Evolutionary conservation across 768 basidiomycete genomes (phyloP), one percentile per base, ranked within the genome.

Genomic region (Sutorius australiensis): DNA sequence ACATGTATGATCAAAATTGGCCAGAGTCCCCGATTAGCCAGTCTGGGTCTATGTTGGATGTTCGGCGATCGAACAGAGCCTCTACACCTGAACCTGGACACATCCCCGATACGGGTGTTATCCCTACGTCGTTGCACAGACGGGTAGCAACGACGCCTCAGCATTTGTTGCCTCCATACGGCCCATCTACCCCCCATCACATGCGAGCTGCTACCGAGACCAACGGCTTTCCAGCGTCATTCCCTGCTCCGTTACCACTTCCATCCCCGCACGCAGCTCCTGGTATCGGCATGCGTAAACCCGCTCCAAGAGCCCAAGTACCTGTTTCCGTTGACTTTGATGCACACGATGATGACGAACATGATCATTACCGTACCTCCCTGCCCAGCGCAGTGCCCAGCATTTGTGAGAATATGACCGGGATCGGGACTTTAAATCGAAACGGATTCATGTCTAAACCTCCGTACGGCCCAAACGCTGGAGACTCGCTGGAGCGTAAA

Each of bases 391-490:
- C 75, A 13, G 74, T 86, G 28, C 75, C 80, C 19, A 75, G 70
- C 42, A 73, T 67, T 41, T 75, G 69, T 32, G 79, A 80, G 53
- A 77, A 87, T 58, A 83, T 87, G 81, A 87, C 85, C 12, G 86
- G 86, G 12, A 58, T 88, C 28, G 86, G 86, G 30, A 69, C 75
- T 6, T 64, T 63, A 33, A 60, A 59, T 54, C 66, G 70, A 27
- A 56, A 51, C 46, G 61, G 54, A 56, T 61, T 68, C 44, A 24
- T 57, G 31, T 57, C 68, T 27, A 70, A 60, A 55, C 31, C 38
- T n/a, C 31, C 13, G 33, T 47, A 56, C 54, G 41, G 60, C 32
- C 33, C 46, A 8, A 55, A 50, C 27, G 41, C 53, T 43, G 55
- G 57, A 31, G 59, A 55, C 10, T 16, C 30, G 13, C 39, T 48